Evolutionary conservation across 2,329 filamentous ascomycete species (phyloP).

Genomic region (Cladosporium sp.): DNA sequence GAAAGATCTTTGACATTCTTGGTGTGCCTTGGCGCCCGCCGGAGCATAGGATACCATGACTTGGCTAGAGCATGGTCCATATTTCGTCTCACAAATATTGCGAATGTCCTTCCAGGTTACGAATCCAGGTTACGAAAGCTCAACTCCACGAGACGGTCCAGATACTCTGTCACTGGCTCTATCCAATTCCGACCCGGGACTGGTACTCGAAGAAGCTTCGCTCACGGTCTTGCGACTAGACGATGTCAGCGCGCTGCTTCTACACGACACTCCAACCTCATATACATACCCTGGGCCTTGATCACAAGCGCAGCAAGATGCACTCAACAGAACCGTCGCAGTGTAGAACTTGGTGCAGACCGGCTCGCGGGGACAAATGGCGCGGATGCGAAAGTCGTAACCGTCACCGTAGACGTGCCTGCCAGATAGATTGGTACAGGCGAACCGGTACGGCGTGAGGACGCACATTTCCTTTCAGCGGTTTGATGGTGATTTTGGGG

Average conservation of each 20-base stretch:
- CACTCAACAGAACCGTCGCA: background rate
- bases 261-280: too few relatives aligned
- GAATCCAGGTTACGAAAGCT: background rate
- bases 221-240: background rate
- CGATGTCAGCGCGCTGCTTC: background rate
- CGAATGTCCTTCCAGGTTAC: too few relatives aligned
- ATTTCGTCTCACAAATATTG: too few relatives aligned
- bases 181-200: too few relatives aligned
- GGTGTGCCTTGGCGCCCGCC: slow-evolving; percentile 82
- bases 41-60: slow-evolving; percentile 70
- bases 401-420: background rate
- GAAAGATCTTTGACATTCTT: slow-evolving; percentile 72
- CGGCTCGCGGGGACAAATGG: background rate
- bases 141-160: background rate
- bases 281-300: background rate
- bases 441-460: background rate
- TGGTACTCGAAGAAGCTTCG: too few relatives aligned
- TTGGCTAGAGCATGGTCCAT: background rate
- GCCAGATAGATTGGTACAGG: background rate
- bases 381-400: background rate
- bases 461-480: background rate
- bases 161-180: too few relatives aligned
- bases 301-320: background rate
- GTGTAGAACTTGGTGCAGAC: background rate
- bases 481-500: background rate